phyloP scores from a whole-genome alignment of 805 yeast species.

The Wickerhamiella domercqiae region DNA sequence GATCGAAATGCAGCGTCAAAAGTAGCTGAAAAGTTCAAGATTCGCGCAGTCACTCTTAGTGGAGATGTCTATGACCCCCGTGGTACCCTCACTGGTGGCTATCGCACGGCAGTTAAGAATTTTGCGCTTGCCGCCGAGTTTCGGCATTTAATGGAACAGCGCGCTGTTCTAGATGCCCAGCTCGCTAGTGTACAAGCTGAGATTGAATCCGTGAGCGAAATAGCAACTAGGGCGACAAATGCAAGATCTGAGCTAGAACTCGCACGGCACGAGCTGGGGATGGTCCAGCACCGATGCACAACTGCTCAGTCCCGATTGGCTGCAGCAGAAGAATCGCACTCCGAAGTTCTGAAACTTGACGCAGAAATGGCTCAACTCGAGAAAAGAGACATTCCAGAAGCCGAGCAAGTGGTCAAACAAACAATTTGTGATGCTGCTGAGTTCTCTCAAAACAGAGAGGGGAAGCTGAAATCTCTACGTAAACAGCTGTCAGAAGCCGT shows the following conservation, averaged over 20 bases:
- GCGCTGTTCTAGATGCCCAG: background rate
- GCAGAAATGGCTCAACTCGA: too few species aligned
- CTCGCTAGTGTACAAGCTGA: background rate
- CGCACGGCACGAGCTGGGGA: conserved; percentile 4
- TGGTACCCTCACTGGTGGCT: conserved; percentile 74
- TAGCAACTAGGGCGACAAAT: conserved; percentile 5
- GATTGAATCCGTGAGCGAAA: conserved; percentile 1
- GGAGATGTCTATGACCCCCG: conserved; percentile 95
- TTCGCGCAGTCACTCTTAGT: conserved; percentile 77
- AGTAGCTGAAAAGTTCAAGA: conserved; percentile 38
- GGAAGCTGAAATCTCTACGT: conserved; percentile 47
- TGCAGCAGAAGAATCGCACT: too few species aligned
- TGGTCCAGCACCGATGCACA: background rate
- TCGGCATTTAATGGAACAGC: conserved; percentile 2
- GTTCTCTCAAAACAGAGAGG: conserved; percentile 62
- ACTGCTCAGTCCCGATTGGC: too few species aligned
- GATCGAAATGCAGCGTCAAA: conserved; percentile 79
- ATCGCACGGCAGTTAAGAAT: background rate
- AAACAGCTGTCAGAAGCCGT: conserved; percentile 23
- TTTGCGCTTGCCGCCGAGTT: conserved; percentile 5
- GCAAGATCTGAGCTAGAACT: conserved; percentile 9
- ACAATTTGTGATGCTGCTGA: conserved; percentile 71
- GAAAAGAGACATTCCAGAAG: too few species aligned
- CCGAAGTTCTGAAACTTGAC: too few species aligned
- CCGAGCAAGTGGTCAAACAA: too few species aligned